phyloP scores from a whole-genome alignment of 2,329 filamentous ascomycete genomes.

The Cladorrhinum sp. region DNA sequence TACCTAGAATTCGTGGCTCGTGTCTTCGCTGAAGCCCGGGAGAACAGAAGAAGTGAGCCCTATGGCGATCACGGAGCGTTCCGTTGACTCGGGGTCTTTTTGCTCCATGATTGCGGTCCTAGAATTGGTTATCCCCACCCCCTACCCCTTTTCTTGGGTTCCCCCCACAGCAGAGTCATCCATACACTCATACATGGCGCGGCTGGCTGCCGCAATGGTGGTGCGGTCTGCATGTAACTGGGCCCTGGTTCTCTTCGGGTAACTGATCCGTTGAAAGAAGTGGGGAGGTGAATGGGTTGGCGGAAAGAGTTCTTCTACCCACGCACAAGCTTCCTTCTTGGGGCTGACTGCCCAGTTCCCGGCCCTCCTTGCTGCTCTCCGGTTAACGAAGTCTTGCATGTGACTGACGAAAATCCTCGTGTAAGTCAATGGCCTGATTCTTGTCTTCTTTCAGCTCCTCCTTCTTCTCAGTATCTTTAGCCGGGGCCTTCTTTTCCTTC shows the following conservation, averaged over 20 bases:
- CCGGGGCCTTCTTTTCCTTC: background rate
- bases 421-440: background rate
- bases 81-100: background rate
- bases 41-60: background rate
- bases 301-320: background rate
- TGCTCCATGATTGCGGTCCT: background rate
- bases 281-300: background rate
- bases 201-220: background rate
- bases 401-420: background rate
- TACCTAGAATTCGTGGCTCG: background rate
- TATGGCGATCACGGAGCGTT: background rate
- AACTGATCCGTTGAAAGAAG: background rate
- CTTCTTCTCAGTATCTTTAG: background rate
- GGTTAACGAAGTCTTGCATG: background rate
- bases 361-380: background rate
- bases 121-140: background rate
- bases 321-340: constrained; percentile 8
- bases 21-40: background rate
- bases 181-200: background rate
- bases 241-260: constrained; percentile 1
- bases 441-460: constrained; percentile 13
- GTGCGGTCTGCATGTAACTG: background rate
- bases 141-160: background rate
- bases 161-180: background rate
- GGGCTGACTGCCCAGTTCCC: background rate